Conservation (phyloP, 2,329 filamentous ascomycete genomes). For the Fusarium sp. region DNA sequence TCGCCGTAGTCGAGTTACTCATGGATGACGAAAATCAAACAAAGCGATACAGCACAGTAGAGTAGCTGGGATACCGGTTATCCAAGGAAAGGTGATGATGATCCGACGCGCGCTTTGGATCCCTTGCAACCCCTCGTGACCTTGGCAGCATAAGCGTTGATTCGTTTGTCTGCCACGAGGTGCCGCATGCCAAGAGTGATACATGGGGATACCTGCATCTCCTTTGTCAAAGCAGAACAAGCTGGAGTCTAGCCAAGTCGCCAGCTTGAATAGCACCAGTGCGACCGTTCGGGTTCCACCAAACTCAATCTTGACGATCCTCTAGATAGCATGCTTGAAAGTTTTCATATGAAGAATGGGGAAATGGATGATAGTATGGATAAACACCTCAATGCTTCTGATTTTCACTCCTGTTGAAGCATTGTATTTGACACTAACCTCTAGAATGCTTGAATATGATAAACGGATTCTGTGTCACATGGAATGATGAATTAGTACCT, state of each 20-base stretch:
- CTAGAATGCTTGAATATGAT: background rate
- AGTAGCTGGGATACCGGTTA: background rate
- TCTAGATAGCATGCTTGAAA: conserved; percentile 14
- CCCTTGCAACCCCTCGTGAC: conserved; percentile 38
- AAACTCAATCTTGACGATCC: conserved; percentile 53
- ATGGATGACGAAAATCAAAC: conserved; percentile 19
- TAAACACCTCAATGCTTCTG: background rate
- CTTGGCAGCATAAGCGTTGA: conserved; percentile 32
- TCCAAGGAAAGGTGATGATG: conserved; percentile 29
- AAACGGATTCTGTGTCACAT: background rate
- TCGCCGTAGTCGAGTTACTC: conserved; percentile 7
- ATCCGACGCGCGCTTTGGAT: conserved; percentile 32
- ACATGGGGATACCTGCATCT: conserved; percentile 31
- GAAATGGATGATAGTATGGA: background rate
- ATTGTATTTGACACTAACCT: background rate
- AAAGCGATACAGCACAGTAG: conserved; percentile 5
- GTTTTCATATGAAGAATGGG: background rate
- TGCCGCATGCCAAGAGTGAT: conserved; percentile 32
- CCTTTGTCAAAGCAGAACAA: conserved; percentile 3
- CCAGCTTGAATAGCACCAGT: conserved; percentile 1
- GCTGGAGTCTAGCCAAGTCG: conserved; percentile 27
- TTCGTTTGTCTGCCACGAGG: conserved; percentile 37
- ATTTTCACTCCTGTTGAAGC: background rate
- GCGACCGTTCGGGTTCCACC: conserved; percentile 37
- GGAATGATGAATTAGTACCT: background rate